Evolutionary conservation across 768 basidiomycete genomes (phyloP).

Genomic region (Leccinum boreale): DNA sequence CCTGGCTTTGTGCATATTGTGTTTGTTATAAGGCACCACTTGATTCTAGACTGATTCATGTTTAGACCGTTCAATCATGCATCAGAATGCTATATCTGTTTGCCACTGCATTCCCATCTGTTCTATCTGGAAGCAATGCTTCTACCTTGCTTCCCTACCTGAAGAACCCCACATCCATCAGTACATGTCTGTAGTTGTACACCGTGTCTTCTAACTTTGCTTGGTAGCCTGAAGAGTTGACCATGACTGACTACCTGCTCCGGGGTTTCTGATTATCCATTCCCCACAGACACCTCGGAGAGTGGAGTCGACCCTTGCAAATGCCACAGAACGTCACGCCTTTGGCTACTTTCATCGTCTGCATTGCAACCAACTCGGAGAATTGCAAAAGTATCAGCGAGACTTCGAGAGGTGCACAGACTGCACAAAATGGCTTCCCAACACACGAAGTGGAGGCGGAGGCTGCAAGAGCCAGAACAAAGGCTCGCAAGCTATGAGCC

Average conservation of each 20-base stretch:
- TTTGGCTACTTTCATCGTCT: too few relatives aligned
- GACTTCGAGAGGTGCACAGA: too few relatives aligned
- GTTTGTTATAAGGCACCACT: background rate
- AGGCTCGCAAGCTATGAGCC: too few relatives aligned
- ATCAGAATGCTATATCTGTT: conserved; percentile 84
- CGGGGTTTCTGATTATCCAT: conserved; percentile 85
- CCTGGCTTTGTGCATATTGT: conserved; percentile 26
- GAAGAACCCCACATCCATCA: conserved; percentile 74
- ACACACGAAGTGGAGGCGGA: too few relatives aligned
- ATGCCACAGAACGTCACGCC: too few relatives aligned
- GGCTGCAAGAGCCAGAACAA: too few relatives aligned
- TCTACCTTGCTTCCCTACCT: conserved; percentile 87
- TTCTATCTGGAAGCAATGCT: conserved; percentile 80
- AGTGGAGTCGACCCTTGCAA: too few relatives aligned
- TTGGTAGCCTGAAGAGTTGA: conserved; percentile 73
- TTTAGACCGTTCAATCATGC: conserved; percentile 77
- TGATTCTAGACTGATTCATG: too few relatives aligned
- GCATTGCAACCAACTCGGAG: too few relatives aligned
- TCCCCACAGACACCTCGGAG: conserved; percentile 35
- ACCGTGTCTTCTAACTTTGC: background rate
- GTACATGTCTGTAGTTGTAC: conserved; percentile 19
- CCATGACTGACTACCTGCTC: conserved; percentile 80
- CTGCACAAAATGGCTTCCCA: too few relatives aligned
- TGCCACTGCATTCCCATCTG: conserved; percentile 74
- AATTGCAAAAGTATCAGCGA: too few relatives aligned